A percentile compares a stretch with the other conserved stretches of the same genome.
Evolutionary conservation across 345 rosid species (phyloP).

Genomic region (Hevea brasiliensis): DNA sequence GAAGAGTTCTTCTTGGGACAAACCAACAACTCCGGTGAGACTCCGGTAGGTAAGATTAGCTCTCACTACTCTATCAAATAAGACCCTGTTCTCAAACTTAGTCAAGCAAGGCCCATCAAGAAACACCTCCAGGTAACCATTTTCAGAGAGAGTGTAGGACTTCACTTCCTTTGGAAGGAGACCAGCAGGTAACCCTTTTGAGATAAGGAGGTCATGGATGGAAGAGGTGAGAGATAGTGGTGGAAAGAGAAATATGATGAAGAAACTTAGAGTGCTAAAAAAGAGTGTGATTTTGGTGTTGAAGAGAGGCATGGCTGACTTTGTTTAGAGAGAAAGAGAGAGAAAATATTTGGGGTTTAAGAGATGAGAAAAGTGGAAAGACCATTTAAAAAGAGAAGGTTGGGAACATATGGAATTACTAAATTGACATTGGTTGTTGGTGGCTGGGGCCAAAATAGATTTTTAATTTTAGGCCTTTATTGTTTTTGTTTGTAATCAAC

Average conservation of each 20-base stretch:
- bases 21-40: conserved; percentile 68
- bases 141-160: conserved; percentile 51
- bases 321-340: conserved; percentile 10
- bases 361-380: conserved; percentile 31
- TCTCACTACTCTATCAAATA: conserved; percentile 64
- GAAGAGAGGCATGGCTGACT: conserved; percentile 31
- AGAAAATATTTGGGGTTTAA: conserved; percentile 5
- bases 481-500: conserved; percentile 33
- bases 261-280: conserved; percentile 17
- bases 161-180: conserved; percentile 74
- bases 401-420: conserved; percentile 16
- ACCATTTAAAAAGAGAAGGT: conserved; percentile 21
- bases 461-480: conserved; percentile 19
- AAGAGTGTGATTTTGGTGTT: conserved; percentile 19
- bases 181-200: conserved; percentile 82
- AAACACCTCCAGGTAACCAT: conserved; percentile 74
- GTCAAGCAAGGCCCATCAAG: conserved; percentile 78
- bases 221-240: conserved; percentile 22
- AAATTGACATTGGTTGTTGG: conserved; percentile 43
- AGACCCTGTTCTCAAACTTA: conserved; percentile 60
- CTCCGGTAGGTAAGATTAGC: conserved; percentile 83
- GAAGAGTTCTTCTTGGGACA: conserved; percentile 78
- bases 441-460: conserved; percentile 17
- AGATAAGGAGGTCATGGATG: conserved; percentile 73
- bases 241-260: neutral